Base-by-base conservation (phyloP, 257 asterid species). In the Apocynum venetum region DNA sequence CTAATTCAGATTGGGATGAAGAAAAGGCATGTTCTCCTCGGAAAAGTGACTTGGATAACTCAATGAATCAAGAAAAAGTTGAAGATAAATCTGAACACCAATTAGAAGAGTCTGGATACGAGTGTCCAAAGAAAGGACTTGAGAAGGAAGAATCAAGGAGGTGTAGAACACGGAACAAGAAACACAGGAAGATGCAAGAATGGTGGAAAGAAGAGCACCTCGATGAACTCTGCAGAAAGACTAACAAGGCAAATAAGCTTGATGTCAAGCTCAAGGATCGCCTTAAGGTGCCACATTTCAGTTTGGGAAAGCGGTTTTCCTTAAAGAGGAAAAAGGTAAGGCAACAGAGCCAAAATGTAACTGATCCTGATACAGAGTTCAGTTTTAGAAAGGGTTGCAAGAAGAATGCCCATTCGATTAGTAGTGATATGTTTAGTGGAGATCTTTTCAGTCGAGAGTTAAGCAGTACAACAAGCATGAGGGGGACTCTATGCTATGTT, bases 181-280 rank as follows among this genome's bases (percentile, higher is more conserved):
- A 91, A 76, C 97, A 92, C 38, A 76, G 91, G 66, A 90, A 89
- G 89, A 96, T 96, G 95, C 90, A 88, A 49, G 99, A 96, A 75
- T 96, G 99, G 99, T 96, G 99, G 99, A 96, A 85, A 83, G 98
- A 96, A 60, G 99, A 96, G 83, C 90, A 88, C 49, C 78, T 91
- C 44, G 88, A 87, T 53, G 97, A 88, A 60, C 83, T 83, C 44
- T 79, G 80, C 74, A 86, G 83, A 72, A 85, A 85, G 80, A 78
- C 77, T 52, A 80, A 51, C 5, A 85, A 78, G 56, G 75, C 49
- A 0, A 85, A 77, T 6, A 84, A 80, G 80, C 64, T 82, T 31
- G 75, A 76, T 59, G 11, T 53, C 14, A 83, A 84, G 84, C 63
- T 81, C 17, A 88, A 77, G 53, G 75, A 77, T 57, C 80, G 83